Evolutionary conservation across 2,329 filamentous ascomycete species (phyloP).

Genomic region (Colletotrichum tofieldiae): DNA sequence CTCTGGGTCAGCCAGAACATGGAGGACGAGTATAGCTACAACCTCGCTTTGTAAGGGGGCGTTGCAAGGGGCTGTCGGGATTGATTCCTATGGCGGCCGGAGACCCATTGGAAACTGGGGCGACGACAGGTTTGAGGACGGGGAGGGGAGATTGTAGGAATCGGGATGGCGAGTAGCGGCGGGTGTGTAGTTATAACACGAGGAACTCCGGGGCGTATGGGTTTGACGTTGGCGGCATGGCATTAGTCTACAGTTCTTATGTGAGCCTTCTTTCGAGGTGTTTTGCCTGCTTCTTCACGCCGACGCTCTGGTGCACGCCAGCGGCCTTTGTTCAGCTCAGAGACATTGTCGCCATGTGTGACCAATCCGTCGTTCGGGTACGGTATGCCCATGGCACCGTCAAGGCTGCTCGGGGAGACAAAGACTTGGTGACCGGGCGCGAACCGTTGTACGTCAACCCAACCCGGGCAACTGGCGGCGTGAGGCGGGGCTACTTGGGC

Average conservation of each 20-base stretch:
- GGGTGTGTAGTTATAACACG: conserved; percentile 33
- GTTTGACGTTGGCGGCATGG: conserved; percentile 34
- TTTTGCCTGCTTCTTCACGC: not conserved
- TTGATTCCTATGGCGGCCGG: not conserved
- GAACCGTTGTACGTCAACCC: not conserved
- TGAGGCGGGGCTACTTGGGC: not conserved
- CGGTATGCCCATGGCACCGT: not conserved
- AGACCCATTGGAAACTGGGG: not conserved
- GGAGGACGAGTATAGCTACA: conserved; percentile 81
- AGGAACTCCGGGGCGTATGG: conserved; percentile 21
- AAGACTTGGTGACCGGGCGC: not conserved
- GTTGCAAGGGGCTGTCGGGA: conserved; percentile 61
- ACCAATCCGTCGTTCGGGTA: not conserved
- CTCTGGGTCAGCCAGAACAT: conserved; percentile 81
- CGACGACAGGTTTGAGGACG: not conserved
- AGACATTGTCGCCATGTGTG: not conserved
- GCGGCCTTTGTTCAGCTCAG: too few relatives aligned
- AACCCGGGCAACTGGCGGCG: not conserved
- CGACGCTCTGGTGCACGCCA: not conserved
- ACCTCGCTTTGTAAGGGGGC: conserved; percentile 74
- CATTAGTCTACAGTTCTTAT: conserved; percentile 34
- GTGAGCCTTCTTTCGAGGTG: not conserved
- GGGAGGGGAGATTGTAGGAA: conserved; percentile 6
- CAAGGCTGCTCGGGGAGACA: not conserved
- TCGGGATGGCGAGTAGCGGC: not conserved